Conservation (phyloP, 140 eudicot species). For the Stevia rebaudiana region DNA sequence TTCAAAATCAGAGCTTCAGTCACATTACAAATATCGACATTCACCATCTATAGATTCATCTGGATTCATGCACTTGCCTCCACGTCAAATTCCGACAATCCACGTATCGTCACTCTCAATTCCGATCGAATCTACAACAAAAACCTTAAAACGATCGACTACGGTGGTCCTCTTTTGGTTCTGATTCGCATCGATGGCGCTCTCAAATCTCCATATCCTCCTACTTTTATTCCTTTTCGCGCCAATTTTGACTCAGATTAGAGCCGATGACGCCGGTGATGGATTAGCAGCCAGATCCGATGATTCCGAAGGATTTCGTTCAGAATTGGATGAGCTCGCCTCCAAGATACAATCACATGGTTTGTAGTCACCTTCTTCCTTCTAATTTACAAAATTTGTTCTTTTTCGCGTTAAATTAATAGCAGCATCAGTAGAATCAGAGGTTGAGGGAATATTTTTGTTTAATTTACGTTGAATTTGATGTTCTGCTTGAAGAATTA, state of each 20-base stretch:
- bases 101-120: neutral
- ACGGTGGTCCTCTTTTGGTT: neutral
- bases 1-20: neutral
- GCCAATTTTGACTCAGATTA: constrained; percentile 28
- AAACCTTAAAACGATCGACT: constrained; percentile 17
- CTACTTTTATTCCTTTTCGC: constrained; percentile 31
- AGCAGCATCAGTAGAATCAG: neutral
- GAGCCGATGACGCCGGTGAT: constrained; percentile 23
- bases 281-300: constrained; percentile 34
- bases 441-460: neutral
- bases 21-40: neutral
- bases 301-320: constrained; percentile 22
- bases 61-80: neutral
- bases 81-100: constrained; percentile 1
- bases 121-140: constrained; percentile 16
- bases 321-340: constrained; percentile 46
- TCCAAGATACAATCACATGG: constrained; percentile 65
- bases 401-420: neutral
- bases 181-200: constrained; percentile 28
- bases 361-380: constrained; percentile 20
- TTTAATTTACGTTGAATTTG: neutral
- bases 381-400: neutral
- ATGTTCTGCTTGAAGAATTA: constrained; percentile 41
- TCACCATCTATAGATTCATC: constrained; percentile 7
- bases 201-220: constrained; percentile 27